Conservation (phyloP, 192 early-diverging fungal species). For the Entomortierella chlamydospora region DNA sequence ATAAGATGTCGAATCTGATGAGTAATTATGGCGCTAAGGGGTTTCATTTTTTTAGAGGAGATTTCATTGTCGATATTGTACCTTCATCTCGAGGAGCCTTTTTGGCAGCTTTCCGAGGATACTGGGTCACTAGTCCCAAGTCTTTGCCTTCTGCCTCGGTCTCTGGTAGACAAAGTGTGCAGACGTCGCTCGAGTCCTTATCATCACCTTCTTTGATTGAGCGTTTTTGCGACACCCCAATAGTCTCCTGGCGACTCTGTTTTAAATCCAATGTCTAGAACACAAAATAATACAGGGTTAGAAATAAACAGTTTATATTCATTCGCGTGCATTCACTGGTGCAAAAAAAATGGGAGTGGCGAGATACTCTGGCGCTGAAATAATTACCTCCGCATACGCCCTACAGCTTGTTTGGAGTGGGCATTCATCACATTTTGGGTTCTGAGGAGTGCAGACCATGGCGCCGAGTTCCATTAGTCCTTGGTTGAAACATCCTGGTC, state of each 20-base stretch:
- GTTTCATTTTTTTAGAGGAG: too few relatives aligned
- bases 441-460: constrained; percentile 75
- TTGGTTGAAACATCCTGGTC: constrained; percentile 84
- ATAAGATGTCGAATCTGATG: too few relatives aligned
- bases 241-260: background rate
- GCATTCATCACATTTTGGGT: constrained; percentile 72
- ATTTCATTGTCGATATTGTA: too few relatives aligned
- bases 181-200: constrained; percentile 26
- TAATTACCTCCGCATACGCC: constrained; percentile 69
- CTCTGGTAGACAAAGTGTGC: constrained; percentile 47
- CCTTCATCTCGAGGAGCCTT: constrained; percentile 74
- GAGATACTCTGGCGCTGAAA: background rate
- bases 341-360: background rate
- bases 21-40: too few relatives aligned
- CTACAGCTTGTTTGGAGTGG: constrained; percentile 68
- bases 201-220: constrained; percentile 1
- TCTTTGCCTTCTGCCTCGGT: constrained; percentile 31
- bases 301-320: too few relatives aligned
- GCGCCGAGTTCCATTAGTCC: constrained; percentile 86
- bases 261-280: constrained; percentile 17
- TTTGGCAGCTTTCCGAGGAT: constrained; percentile 68
- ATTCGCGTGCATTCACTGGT: background rate
- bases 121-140: constrained; percentile 51
- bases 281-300: background rate
- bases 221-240: constrained; percentile 13